phyloP scores from a whole-genome alignment of 1,284 basidiomycete species.

The Mycena sp. region DNA sequence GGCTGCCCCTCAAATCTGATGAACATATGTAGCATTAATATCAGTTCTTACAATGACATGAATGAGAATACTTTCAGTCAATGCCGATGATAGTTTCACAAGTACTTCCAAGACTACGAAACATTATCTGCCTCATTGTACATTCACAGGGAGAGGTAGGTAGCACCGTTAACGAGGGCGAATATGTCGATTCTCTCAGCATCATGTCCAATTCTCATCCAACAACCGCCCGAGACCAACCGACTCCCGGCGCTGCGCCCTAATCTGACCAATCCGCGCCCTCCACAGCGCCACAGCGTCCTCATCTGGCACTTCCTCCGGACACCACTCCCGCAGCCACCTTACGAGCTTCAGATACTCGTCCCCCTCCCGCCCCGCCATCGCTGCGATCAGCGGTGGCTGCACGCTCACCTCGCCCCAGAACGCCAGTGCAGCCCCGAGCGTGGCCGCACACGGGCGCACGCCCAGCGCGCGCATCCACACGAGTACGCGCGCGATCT shows the following conservation, averaged over 20 bases:
- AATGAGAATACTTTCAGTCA: too few relatives aligned
- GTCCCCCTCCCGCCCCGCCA: conserved; percentile 40
- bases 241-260: conserved; percentile 36
- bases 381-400: conserved; percentile 62
- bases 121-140: too few relatives aligned
- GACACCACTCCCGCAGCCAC: conserved; percentile 80
- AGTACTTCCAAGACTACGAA: too few relatives aligned
- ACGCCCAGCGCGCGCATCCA: conserved; percentile 80
- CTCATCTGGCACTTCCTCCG: conserved; percentile 64
- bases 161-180: too few relatives aligned
- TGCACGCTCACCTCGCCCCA: conserved; percentile 76
- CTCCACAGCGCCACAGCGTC: conserved; percentile 45
- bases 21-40: too few relatives aligned
- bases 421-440: conserved; percentile 72
- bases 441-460: conserved; percentile 59
- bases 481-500: conserved; percentile 76
- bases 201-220: conserved; percentile 19
- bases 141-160: too few relatives aligned
- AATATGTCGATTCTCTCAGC: too few relatives aligned
- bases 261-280: conserved; percentile 60
- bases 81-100: too few relatives aligned
- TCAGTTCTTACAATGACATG: too few relatives aligned
- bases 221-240: conserved; percentile 20
- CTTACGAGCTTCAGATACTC: conserved; percentile 59
- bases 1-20: too few relatives aligned